Base-by-base conservation (phyloP, 768 basidiomycete genomes). In the Suillus cothurnatus region DNA sequence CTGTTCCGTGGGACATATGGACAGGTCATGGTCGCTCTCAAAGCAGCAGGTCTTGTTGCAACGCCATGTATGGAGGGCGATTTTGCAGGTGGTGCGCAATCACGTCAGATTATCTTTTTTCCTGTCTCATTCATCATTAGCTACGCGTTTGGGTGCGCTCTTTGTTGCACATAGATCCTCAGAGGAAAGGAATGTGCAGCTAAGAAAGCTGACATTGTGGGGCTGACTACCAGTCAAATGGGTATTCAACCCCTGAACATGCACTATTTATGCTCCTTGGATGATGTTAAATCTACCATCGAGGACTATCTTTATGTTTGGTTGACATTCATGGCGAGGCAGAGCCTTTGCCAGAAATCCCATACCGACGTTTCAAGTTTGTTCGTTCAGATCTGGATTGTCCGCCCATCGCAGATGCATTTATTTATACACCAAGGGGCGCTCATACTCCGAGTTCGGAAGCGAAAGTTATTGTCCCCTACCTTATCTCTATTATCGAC, bases 1-100 rank as follows among this genome's bases (percentile, higher is more conserved):
- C 68, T 82, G 61, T 82, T 79, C 67, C 75, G 78, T 31, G 81
- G 81, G 31, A 82, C 81, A 23, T 82, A 81, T 67, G 81, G 81
- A 12, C 81, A 82, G 69, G 68, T 82, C 59, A 75, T 76, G 74
- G 64, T 70, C 28, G 81, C 81, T n/a, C 69, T 82, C 50, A 68
- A 77, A 58, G 71, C 65, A 19, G 81, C 78, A 1, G 81, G 81
- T 45, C 71, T 82, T 68, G 72, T 71, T 31, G 71, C 75, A 34
- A 71, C 70, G 6, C 75, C 76, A 12, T 82, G 76, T 57, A 52
- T 69, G 9, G 76, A 68, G 31, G 69, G 66, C 15, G 71, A 74
- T 14, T 67, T 79, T 34, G 69, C 75, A 17, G 70, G 76, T 60
- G 74, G 81, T 81, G 41, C 31, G 78, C 70, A 19, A 14, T 32